Base-by-base conservation (phyloP, 345 rosid genomes). In the Punica granatum region DNA sequence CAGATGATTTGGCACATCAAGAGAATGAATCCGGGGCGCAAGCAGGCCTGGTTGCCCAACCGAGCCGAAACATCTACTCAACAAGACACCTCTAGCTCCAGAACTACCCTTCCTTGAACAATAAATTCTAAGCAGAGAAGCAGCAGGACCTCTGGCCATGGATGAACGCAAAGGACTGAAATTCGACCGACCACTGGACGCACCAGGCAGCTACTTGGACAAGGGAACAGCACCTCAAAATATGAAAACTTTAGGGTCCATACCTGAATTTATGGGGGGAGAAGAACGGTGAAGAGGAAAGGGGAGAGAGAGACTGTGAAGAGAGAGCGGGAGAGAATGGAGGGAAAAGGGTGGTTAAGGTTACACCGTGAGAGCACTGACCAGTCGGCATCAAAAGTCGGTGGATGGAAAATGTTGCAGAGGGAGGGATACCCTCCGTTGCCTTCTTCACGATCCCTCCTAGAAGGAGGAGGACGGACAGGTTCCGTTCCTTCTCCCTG, bases 141-240 rank as follows among this genome's bases (percentile, higher is more conserved):
- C 69, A 44, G 76, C 77, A 11, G 81, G 76, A 21, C 87, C 83
- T 82, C 83, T 74, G 39, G 81, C 86, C 96, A 87, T 90, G 34
- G 61, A 56, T 56, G 61, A 56, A 56, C 60, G 6, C 32, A 37
- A 56, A 56, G 7, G 8, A 56, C 33, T 9, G 19, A 56, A 56
- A 28, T 30, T 30, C 11, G 4, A 4, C 18, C 61, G 13, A 30
- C 61, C 26, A 30, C 32, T 30, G 61, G 34, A 56, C 26, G 34
- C 61, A 26, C 33, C 61, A 26, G 26, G 13, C 61, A 56, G 61
- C 33, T 2, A 26, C 32, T n/a, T n/a, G 10, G 6, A 9, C 59
- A 53, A 6, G 14, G 34, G 18, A 56, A 56, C 26, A 26, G 18
- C 34, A 54, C 61, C 61, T 30, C 30, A 30, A 49, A 56, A 56